These are phyloP conservation scores for Beauveria medogensis DNA, from an alignment of 2,329 filamentous ascomycete species.

Conservation along the genomic window DNA sequence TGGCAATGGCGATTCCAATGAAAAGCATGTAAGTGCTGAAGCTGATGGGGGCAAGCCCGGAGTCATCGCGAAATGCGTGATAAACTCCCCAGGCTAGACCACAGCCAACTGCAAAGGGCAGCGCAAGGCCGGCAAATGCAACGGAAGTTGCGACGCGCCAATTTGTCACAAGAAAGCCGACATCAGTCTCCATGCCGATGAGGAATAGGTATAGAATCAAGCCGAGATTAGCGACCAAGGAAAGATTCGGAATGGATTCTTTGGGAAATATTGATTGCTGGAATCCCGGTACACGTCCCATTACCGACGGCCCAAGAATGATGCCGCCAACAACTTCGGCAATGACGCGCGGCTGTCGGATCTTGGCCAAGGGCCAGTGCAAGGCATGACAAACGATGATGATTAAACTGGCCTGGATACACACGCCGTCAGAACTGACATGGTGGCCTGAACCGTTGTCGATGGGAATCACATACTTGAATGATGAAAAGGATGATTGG, in stretches of 20 bases:
- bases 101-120: conserved; percentile 76
- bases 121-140: conserved; percentile 66
- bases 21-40: conserved; percentile 59
- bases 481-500: conserved; percentile 72
- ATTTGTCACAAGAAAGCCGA: conserved; percentile 68
- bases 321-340: conserved; percentile 81
- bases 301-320: conserved; percentile 76
- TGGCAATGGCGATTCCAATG: conserved; percentile 86
- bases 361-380: conserved; percentile 67
- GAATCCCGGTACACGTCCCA: conserved; percentile 80
- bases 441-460: not conserved
- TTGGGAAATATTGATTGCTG: conserved; percentile 66
- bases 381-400: conserved; percentile 43
- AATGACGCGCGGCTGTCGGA: conserved; percentile 75
- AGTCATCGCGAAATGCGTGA: conserved; percentile 53
- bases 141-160: conserved; percentile 75
- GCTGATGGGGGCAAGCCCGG: conserved; percentile 30
- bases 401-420: conserved; percentile 33
- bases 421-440: conserved; percentile 3
- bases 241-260: conserved; percentile 66
- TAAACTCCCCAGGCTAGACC: conserved; percentile 78
- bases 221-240: conserved; percentile 73
- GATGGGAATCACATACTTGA: conserved; percentile 39
- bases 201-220: conserved; percentile 81
- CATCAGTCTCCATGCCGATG: conserved; percentile 79